Percentiles rank a stretch among this genome's conserved stretches.
These are phyloP conservation scores for Fermentozyma sake DNA, from an alignment of 1,139 yeast genomes.

Conservation along the genomic window DNA sequence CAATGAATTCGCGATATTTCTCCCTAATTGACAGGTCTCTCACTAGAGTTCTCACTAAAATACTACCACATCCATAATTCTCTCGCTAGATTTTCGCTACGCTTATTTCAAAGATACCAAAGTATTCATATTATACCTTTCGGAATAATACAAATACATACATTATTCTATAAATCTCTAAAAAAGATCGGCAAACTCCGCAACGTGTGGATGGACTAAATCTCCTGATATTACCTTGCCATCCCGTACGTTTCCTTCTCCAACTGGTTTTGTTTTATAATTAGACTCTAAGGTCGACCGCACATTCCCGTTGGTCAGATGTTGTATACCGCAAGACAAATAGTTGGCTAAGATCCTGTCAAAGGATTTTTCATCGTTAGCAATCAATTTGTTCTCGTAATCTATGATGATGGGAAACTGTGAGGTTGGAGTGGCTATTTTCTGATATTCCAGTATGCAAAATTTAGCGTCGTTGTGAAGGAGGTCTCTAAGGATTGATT, in stretches of 20 bases:
- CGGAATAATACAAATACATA: neutral
- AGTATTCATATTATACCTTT: neutral
- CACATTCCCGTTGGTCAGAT: conserved; percentile 13
- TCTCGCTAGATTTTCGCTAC: neutral
- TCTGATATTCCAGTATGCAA: conserved; percentile 16
- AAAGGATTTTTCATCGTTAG: conserved; percentile 43
- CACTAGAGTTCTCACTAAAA: too few species aligned
- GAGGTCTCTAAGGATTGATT: conserved; percentile 20
- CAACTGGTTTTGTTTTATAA: conserved; percentile 6
- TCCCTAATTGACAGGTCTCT: too few species aligned
- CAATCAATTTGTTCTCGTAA: conserved; percentile 49
- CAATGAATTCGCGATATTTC: too few species aligned
- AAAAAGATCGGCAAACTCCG: conserved; percentile 47
- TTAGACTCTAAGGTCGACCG: conserved; percentile 4
- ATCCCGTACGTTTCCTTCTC: conserved; percentile 6
- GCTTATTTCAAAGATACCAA: neutral
- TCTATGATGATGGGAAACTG: conserved; percentile 52
- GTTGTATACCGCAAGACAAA: conserved; percentile 35
- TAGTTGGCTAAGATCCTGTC: conserved; percentile 42
- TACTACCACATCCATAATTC: too few species aligned
- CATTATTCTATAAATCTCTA: conserved; percentile 10
- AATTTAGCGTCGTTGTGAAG: conserved; percentile 10
- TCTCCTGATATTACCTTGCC: too few species aligned
- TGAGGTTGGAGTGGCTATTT: conserved; percentile 5
- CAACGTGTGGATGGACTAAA: conserved; percentile 42